A percentile compares a stretch with the other conserved stretches of the same genome.
These are phyloP conservation scores for Talaromyces sp. DNA, from an alignment of 2,329 filamentous ascomycete species.

Conservation along the genomic window DNA sequence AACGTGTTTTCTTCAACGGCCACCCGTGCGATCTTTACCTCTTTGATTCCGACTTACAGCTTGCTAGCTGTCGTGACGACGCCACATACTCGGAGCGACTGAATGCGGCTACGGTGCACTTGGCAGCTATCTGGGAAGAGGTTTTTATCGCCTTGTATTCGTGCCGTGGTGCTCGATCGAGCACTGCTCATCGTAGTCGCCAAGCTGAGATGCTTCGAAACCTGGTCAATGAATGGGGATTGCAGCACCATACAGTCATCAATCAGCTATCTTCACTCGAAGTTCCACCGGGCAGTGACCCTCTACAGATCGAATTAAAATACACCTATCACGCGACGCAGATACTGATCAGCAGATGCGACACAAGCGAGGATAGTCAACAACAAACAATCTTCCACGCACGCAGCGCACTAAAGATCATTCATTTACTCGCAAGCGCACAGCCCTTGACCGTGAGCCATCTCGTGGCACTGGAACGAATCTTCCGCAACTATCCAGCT, in stretches of 20 bases:
- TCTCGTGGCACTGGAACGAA: neutral
- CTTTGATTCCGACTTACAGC: slow-evolving; percentile 8
- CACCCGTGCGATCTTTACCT: slow-evolving; percentile 7
- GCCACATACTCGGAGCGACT: neutral
- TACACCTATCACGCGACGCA: slow-evolving; percentile 8
- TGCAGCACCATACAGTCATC: neutral
- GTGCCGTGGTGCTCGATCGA: neutral
- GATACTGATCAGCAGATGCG: neutral
- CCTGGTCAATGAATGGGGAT: neutral
- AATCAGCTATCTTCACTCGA: neutral
- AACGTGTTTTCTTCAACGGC: slow-evolving; percentile 6
- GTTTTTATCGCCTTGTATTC: slow-evolving; percentile 4
- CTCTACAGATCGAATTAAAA: slow-evolving; percentile 6
- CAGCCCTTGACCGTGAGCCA: neutral
- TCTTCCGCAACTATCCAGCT: slow-evolving; percentile 1
- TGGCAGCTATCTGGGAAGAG: slow-evolving; percentile 7
- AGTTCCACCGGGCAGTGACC: neutral
- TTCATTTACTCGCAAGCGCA: neutral
- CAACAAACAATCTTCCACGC: neutral
- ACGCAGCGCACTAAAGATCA: neutral
- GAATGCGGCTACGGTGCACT: neutral
- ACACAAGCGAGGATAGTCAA: neutral
- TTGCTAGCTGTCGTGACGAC: neutral
- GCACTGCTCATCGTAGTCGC: neutral
- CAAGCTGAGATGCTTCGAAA: neutral